phyloP scores from a whole-genome alignment of 192 early-diverging fungal genomes.

The Bifiguratus adelaidae region DNA sequence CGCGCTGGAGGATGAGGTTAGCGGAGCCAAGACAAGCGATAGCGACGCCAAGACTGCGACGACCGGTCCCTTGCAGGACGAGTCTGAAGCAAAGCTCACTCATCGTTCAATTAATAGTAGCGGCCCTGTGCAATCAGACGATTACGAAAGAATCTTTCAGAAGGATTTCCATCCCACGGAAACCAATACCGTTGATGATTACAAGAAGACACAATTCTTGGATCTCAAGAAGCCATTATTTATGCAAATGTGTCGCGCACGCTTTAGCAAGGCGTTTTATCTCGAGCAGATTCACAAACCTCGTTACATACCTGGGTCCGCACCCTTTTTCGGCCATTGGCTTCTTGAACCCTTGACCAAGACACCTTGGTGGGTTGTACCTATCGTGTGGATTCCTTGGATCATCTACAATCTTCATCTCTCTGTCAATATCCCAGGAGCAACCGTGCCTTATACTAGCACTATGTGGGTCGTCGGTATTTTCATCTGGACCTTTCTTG shows the following conservation, averaged over 20 bases:
- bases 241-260: slow-evolving; percentile 60
- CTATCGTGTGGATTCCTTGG: slow-evolving; percentile 82
- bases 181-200: slow-evolving; percentile 27
- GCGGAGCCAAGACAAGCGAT: too few species aligned
- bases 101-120: background rate
- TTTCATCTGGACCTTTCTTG: slow-evolving; percentile 73
- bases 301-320: slow-evolving; percentile 63
- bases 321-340: slow-evolving; percentile 74
- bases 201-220: slow-evolving; percentile 62
- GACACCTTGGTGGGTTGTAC: slow-evolving; percentile 89
- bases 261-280: slow-evolving; percentile 76
- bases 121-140: slow-evolving; percentile 4
- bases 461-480: slow-evolving; percentile 58
- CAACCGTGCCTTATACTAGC: slow-evolving; percentile 18
- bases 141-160: slow-evolving; percentile 12
- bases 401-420: slow-evolving; percentile 30
- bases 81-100: slow-evolving; percentile 12
- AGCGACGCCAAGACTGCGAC: background rate
- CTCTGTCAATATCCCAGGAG: slow-evolving; percentile 23
- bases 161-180: slow-evolving; percentile 30
- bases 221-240: slow-evolving; percentile 75
- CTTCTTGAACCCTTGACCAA: slow-evolving; percentile 76
- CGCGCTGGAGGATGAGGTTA: too few species aligned
- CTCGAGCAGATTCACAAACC: slow-evolving; percentile 87
- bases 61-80: background rate